Evolutionary conservation across 1,139 yeast genomes (phyloP), one percentile per base, ranked within the genome.

Genomic region (Chernovozyma aurita): DNA sequence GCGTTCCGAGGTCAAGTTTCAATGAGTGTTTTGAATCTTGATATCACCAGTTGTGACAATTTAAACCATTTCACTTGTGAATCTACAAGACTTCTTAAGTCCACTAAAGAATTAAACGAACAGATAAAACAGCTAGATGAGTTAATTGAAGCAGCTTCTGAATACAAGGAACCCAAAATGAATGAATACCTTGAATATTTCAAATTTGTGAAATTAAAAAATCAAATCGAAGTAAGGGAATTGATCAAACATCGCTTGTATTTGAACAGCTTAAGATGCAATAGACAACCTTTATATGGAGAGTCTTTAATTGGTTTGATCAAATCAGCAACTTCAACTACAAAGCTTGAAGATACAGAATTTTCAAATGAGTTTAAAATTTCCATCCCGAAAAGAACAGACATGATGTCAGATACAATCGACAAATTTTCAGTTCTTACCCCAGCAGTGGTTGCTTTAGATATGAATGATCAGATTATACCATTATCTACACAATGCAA

Each of bases 391-490:
- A 61, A 66, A 18, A 60, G 85, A 27, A 74, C 70, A 3, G 61
- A 54, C 12, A 38, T 39, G 1, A 61, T 76, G 76, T 46, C 59
- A 12, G 80, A 77, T 24, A 59, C 68, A 0, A 72, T 92, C 41
- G 88, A 86, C 30, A 78, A 83, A 44, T 94, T 71, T 57, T 85
- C 95, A 0, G 94, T 87, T 44, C 74, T 92, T 3, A 92, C 98
- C 0, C 98, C 99, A 0, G 66, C 80, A 3, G 95, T 78, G 2
- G 94, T 90, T 4, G 76, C 88, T 1, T 65, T 85, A 40, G 94
- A 90, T 53, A 71, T 84, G 74, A 75, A 83, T 28, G 78, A 78
- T 35, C 63, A 78, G 40, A 45, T 75, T 4, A 72, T 82, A 17
- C 73, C 80, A 1, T 17, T 54, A 30, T 42, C 63, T 36, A 48